A percentile compares a stretch with the other conserved stretches of the same genome.
These are phyloP conservation scores for Pseudopyrenochaeta lycopersici DNA, from an alignment of 2,329 filamentous ascomycete species.

Conservation along the genomic window DNA sequence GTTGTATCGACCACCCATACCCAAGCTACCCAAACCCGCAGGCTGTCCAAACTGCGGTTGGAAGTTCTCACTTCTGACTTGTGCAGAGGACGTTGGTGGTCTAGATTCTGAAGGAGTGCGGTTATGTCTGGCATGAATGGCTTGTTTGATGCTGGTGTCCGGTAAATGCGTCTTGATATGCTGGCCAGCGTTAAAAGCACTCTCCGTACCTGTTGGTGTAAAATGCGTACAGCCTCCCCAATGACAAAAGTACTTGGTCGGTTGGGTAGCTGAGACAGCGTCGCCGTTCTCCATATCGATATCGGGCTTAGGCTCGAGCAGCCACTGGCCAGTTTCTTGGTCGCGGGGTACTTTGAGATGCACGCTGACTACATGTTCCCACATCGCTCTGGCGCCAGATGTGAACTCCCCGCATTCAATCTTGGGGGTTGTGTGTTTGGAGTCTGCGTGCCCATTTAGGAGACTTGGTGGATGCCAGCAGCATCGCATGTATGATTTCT, in stretches of 20 bases:
- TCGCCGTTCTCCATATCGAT: conserved; percentile 51
- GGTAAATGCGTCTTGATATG: conserved; percentile 77
- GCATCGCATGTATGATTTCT: conserved; percentile 71
- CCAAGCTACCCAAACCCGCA: conserved; percentile 37
- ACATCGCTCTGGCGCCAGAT: conserved; percentile 71
- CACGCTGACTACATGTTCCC: conserved; percentile 72
- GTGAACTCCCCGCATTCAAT: conserved; percentile 65
- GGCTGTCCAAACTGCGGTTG: conserved; percentile 44
- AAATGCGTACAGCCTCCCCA: conserved; percentile 75
- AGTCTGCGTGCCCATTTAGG: conserved; percentile 42
- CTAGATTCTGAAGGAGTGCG: conserved; percentile 52
- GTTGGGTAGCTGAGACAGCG: conserved; percentile 55
- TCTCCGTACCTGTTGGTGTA: conserved; percentile 42
- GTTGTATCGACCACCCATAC: conserved; percentile 33
- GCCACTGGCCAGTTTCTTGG: conserved; percentile 61
- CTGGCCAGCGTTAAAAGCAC: conserved; percentile 61
- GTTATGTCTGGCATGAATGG: conserved; percentile 56
- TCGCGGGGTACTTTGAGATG: conserved; percentile 70
- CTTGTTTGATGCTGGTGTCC: conserved; percentile 50
- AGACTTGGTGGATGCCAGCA: conserved; percentile 63
- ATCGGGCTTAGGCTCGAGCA: conserved; percentile 48
- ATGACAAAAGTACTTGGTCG: conserved; percentile 65
- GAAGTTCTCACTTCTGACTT: conserved; percentile 36
- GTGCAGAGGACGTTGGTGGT: conserved; percentile 36
- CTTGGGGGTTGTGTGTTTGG: conserved; percentile 40